phyloP scores from a whole-genome alignment of 495 filamentous ascomycete genomes.

The Xylona heveae region DNA sequence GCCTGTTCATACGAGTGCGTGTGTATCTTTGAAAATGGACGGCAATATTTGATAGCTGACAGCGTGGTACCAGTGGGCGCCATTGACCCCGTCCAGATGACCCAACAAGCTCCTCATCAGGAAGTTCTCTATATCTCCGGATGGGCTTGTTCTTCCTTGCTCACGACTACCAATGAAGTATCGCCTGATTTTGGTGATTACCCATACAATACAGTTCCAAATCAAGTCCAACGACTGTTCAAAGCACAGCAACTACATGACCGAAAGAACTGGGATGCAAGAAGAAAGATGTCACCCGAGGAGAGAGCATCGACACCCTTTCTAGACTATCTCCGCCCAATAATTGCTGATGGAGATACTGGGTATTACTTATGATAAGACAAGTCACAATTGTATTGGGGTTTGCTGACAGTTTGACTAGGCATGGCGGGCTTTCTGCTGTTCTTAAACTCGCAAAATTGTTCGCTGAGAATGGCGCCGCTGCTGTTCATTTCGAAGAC shows the following conservation, averaged over 20 bases:
- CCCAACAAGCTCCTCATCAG: conserved; percentile 88
- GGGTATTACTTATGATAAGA: conserved; percentile 24
- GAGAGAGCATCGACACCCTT: conserved; percentile 58
- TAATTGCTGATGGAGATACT: conserved; percentile 94
- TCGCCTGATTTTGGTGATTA: conserved; percentile 96
- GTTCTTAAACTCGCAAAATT: conserved; percentile 94
- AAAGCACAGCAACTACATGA: conserved; percentile 96
- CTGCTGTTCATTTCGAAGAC: conserved; percentile 93
- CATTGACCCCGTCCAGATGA: conserved; percentile 97
- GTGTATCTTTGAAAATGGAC: no score
- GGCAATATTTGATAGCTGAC: background rate
- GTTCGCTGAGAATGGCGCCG: conserved; percentile 95
- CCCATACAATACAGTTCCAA: conserved; percentile 95
- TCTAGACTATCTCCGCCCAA: conserved; percentile 79
- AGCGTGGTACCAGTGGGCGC: conserved; percentile 50
- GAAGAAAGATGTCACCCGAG: conserved; percentile 52
- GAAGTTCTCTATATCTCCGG: conserved; percentile 91
- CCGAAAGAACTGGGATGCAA: conserved; percentile 75
- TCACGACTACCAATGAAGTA: conserved; percentile 91
- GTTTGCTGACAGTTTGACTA: conserved; percentile 27
- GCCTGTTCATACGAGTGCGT: conserved; percentile 77
- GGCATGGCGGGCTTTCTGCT: conserved; percentile 59
- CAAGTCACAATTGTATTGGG: background rate
- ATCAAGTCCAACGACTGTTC: conserved; percentile 87
- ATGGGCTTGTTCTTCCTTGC: conserved; percentile 85